Evolutionary conservation across 495 filamentous ascomycete species (phyloP), one percentile per base, ranked within the genome.

Genomic region (Aspergillus nanangensis): DNA sequence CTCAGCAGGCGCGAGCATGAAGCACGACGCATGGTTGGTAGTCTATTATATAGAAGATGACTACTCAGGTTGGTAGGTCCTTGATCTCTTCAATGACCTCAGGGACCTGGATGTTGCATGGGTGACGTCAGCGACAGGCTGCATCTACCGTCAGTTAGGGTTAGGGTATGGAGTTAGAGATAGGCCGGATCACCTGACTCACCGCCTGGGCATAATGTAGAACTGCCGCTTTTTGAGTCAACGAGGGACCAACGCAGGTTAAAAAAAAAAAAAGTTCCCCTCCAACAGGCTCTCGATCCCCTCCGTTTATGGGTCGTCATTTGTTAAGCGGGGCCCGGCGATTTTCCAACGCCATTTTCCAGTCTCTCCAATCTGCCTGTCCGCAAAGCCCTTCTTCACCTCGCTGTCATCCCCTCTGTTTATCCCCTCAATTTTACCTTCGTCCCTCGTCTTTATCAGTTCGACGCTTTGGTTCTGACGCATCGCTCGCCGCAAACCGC

Each of bases 301-400:
- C 51, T 64, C 47, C 47, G 33, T 65, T 62, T 62, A 72, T 72
- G 69, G 62, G 69, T 68, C 70, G 56, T 44, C 51, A 44, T 64
- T 51, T 67, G 50, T 40, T 70, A 59, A 70, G 66, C 69, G 67
- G 70, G 66, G 67, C 66, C 47, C 62, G 60, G 58, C 62, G 55
- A 61, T 58, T 71, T 56, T 67, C 62, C 41, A 60, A 56, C 56
- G 57, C 51, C 55, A 23, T 54, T 47, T 53, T 55, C 44, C 55
- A 35, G 40, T 43, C 47, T 49, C 42, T 50, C 38, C 50, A 50
- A 34, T 46, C 52, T 19, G 57, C 32, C 35, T 39, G 48, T 47
- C 50, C 43, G 36, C 51, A 20, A 38, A 33, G 35, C 46, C 44
- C 3, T 44, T 41, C 31, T 42, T 41, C 47, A 23, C 20, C 60